Evolutionary conservation across 2,329 filamentous ascomycete species (phyloP), one percentile per base, ranked within the genome.

Genomic region (Emericellopsis atlantica): DNA sequence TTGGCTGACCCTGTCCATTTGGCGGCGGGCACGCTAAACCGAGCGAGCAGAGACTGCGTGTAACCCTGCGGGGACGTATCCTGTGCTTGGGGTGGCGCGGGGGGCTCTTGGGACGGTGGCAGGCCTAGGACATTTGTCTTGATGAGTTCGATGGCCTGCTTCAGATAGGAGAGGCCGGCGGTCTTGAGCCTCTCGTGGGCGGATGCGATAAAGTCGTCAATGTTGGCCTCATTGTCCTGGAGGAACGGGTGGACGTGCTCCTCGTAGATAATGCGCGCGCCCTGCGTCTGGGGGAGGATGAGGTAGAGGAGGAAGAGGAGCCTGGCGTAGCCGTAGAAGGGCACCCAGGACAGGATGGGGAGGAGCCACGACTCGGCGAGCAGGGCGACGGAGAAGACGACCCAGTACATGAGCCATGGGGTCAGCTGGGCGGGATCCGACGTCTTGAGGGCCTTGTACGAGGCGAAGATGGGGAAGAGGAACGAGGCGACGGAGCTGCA

Each of bases 391-490:
- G 85, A 84, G 48, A 95, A 76, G 21, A 95, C 87, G 45, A 95
- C 87, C 84, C 90, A 98, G 74, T 96, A 98, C 84, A 96, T 96
- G 49, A 96, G 76, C 92, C 92, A 98, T 80, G 90, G 90, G 48
- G 86, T 86, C 45, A 95, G 74, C 57, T 93, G 80, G 32, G 86
- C 81, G 2, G 89, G 88, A 60, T 95, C 86, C 40, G 84, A 83
- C 14, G 87, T 89, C 65, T 92, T 90, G 56, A 98, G 82, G 38
- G 92, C 90, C 70, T 96, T 96, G 74, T 95, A 96, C 48, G 90
- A 95, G 50, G 90, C 89, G 66, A 95, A 96, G 48, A 95, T 79
- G 40, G 92, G 92, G 59, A 96, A 93, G 57, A 95, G 79, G 57
- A 94, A 88, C 43, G 89, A 93, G 44, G 84, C 80, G 58, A 90